Evolutionary conservation across 1,139 yeast species (phyloP).

Genomic region (Kazachstania sp.): DNA sequence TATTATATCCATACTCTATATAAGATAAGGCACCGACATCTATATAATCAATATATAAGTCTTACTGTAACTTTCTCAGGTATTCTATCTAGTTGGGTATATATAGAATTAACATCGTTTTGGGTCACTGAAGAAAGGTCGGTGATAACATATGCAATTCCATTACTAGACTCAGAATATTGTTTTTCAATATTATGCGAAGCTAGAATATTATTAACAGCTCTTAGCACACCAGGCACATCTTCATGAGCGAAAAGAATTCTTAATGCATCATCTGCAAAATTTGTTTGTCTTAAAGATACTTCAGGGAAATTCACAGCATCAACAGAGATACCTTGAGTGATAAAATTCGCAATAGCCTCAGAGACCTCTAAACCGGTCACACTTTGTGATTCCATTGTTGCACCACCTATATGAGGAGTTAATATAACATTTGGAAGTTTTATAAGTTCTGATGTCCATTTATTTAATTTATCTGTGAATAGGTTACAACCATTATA

Average conservation of each 20-base stretch:
- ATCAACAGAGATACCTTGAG: conserved; percentile 90
- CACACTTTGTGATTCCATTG: conserved; percentile 97
- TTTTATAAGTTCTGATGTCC: conserved; percentile 74
- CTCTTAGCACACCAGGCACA: conserved; percentile 96
- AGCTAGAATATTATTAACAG: conserved; percentile 90
- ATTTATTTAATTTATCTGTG: conserved; percentile 58
- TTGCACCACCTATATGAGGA: conserved; percentile 98
- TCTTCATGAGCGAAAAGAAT: conserved; percentile 93
- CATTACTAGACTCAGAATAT: conserved; percentile 91
- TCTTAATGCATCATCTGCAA: conserved; percentile 85
- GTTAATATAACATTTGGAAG: conserved; percentile 85
- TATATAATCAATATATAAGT: conserved; percentile 52
- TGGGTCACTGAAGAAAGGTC: conserved; percentile 82
- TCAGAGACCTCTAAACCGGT: conserved; percentile 92
- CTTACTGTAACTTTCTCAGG: conserved; percentile 88
- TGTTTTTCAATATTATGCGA: conserved; percentile 95
- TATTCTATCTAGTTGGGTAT: conserved; percentile 80
- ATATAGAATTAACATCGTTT: conserved; percentile 71
- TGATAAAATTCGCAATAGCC: conserved; percentile 78
- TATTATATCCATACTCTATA: no score
- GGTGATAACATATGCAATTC: conserved; percentile 94
- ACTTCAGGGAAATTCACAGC: conserved; percentile 99
- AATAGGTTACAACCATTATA: conserved; percentile 84
- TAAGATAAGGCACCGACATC: neutral
- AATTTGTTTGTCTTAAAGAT: conserved; percentile 73